Conservation (phyloP, 1,139 yeast genomes). For the Barnettozyma hawaiiensis region DNA sequence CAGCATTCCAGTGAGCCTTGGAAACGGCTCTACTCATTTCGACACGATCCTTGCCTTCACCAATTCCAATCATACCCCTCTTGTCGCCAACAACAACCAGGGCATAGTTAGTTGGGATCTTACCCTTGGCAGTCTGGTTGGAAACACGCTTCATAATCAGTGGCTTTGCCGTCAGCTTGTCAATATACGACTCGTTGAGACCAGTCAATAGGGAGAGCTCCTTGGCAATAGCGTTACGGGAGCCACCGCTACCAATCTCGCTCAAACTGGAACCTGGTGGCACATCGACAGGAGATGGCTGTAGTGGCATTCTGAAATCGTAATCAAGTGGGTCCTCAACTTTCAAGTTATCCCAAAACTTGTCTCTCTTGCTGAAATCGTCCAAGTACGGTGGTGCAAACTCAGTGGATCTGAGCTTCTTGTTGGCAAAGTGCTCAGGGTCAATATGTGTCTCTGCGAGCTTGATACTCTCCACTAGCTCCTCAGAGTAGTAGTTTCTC, state of each 20-base stretch:
- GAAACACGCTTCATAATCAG: constrained; percentile 75
- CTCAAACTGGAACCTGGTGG: constrained; percentile 22
- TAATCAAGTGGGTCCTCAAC: constrained; percentile 36
- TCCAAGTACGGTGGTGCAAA: constrained; percentile 61
- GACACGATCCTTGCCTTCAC: constrained; percentile 87
- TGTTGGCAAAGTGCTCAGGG: constrained; percentile 48
- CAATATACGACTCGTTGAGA: constrained; percentile 58
- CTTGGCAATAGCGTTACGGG: constrained; percentile 36
- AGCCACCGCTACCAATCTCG: constrained; percentile 6
- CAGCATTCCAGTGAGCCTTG: constrained; percentile 93
- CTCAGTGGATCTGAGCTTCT: constrained; percentile 32
- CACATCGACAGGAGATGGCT: constrained; percentile 33
- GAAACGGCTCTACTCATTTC: constrained; percentile 72
- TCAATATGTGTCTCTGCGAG: constrained; percentile 71
- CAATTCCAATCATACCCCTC: constrained; percentile 91
- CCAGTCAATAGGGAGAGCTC: constrained; percentile 71
- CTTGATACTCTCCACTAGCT: constrained; percentile 71
- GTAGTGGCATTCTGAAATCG: constrained; percentile 39
- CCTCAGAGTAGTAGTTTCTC: constrained; percentile 68
- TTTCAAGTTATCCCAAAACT: constrained; percentile 50
- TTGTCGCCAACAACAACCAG: constrained; percentile 90
- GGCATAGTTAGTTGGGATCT: constrained; percentile 78
- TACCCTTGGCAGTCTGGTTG: constrained; percentile 92
- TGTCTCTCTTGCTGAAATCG: constrained; percentile 52
- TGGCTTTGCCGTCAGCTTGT: constrained; percentile 59